Evolutionary conservation across 1,284 basidiomycete genomes (phyloP), one percentile per base, ranked within the genome.

Genomic region (Fistulinella cinereoalba): DNA sequence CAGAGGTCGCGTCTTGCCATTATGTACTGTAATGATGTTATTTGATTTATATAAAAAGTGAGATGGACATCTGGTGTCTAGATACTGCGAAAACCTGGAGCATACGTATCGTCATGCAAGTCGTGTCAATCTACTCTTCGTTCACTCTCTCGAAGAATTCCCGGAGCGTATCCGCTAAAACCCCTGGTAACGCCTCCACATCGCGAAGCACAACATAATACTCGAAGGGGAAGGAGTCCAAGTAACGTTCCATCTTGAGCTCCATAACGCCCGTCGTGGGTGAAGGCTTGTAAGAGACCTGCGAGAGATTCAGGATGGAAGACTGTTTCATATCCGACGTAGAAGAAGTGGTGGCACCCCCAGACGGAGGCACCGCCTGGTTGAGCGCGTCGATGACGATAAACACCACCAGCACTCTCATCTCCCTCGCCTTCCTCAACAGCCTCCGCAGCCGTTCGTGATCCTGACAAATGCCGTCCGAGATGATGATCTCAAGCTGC

Each of bases 401-500:
- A 75, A 99, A 99, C 43, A 99, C 96, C 45, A 99, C 80, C 88
- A 99, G 89, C 56, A 99, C 87, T 18, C 88, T 80, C 66, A 96
- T 90, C 61, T 94, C 94, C 54, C 88, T 82, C 1, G 96, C 97
- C 56, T 82, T 83, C 33, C 97, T 80, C 27, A 99, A 72, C 28
- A 94, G 71, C 3, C 85, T 84, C 28, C 88, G 81, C 40, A 99
- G 74, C 55, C 78, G 76, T 38, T 93, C 90, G 65, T 98, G 95
- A 64, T 98, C 92, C 68, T 98, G 93, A 66, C 95, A 98, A 55
- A 98, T 91, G 25, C 97, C 97, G 65, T 99, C 97, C 16, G 95
- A 98, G 54, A 99, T 93, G 75, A 99, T 97, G 71, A 99, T 94
- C 68, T 97, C 83, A 44, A 99, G 78, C 66, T 99, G 97, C 97